Evolutionary conservation across 371 early-diverging fungal species (phyloP), one percentile per base, ranked within the genome.

Genomic region (Blakeslea trispora): DNA sequence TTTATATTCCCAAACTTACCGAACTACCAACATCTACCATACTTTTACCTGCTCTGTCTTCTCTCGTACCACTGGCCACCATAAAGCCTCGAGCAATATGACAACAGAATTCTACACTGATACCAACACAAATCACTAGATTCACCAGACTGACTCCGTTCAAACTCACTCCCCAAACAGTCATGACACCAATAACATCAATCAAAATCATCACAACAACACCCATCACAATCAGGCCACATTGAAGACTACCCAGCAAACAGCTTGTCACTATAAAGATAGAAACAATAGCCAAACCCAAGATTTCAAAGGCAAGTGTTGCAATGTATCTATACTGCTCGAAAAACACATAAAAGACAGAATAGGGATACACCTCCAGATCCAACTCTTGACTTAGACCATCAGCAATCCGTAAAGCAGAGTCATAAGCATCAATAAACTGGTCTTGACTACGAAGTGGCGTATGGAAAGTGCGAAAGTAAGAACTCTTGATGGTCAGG

Each of bases 91-190:
- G 71, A 8, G 84, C 84, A 59, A 91, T 79, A 61, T 91, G 90
- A 35, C 82, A 83, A 51, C 87, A 87, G 60, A 91, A 91, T 53
- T 91, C 91, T 15, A 91, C 90, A 44, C 86, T 82, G 63, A 91
- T 87, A 46, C 91, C 91, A 5, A 88, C 82, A 56, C 87, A 87
- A 40, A 90, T 90, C 2, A 88, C 82, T 8, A 91, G 60, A 55
- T 91, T 91, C 28, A 90, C 91, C n/a, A 87, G 63, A 49, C 84
- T 84, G 23, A 91, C 81, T 8, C 89, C 90, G 53, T 89, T 90
- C 45, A 91, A 66, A 43, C 83, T 81, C 6, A 91, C 79, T 8
- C 64, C 72, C 87, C 85, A 87, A 3, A 86, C 15, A 0, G 77
- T 78, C 88, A 90, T 90, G 0, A 79, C 74, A n/a, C 84, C 89